phyloP scores from a whole-genome alignment of 768 basidiomycete genomes.

The Coprinopsis sp. region DNA sequence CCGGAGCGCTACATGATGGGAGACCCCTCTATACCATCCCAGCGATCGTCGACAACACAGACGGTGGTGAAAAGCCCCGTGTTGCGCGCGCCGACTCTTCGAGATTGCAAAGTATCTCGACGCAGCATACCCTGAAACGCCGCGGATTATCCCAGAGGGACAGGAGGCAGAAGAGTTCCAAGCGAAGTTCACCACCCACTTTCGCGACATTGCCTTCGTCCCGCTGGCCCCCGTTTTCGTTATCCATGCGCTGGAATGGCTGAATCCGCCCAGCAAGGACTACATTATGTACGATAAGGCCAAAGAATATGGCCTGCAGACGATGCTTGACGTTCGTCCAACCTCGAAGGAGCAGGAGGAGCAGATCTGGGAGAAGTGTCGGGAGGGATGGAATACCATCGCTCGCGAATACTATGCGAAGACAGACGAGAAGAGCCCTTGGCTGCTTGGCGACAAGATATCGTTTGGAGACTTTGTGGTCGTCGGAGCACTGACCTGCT shows the following conservation, averaged over 20 bases:
- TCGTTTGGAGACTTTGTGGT: constrained; percentile 40
- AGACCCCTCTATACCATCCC: constrained; percentile 41
- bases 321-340: constrained; percentile 28
- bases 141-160: constrained; percentile 23
- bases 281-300: constrained; percentile 18
- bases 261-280: constrained; percentile 5
- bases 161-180: constrained; percentile 32
- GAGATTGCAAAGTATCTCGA: constrained; percentile 49
- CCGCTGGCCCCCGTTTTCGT: constrained; percentile 12
- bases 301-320: constrained; percentile 24
- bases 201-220: constrained; percentile 4
- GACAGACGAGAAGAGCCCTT: not conserved
- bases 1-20: constrained; percentile 26
- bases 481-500: constrained; percentile 25
- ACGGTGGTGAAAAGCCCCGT: constrained; percentile 22
- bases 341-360: constrained; percentile 19
- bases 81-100: constrained; percentile 33
- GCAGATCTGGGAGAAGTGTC: constrained; percentile 3
- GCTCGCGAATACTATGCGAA: constrained; percentile 5
- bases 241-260: not conserved
- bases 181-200: constrained; percentile 11
- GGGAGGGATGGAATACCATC: not conserved
- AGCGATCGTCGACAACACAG: constrained; percentile 48
- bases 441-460: constrained; percentile 30
- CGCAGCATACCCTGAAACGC: constrained; percentile 37